Evolutionary conservation across 106 monocot species (phyloP).

Genomic region (Allium sativum): DNA sequence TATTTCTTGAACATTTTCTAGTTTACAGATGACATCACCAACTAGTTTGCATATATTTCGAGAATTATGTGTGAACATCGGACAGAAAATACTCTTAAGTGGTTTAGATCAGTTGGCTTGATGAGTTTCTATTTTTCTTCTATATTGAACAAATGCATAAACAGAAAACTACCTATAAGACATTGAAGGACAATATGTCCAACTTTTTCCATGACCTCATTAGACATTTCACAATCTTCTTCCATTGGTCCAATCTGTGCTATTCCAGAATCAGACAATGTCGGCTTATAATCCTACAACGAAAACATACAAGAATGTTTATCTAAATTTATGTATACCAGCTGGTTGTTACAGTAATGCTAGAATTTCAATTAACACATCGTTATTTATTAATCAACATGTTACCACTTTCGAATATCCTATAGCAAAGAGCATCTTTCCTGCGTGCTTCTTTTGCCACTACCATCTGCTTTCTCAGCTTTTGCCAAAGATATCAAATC

Average conservation of each 20-base stretch:
- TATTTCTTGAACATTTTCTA: not conserved
- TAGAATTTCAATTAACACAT: no score
- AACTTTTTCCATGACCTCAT: constrained; percentile 52
- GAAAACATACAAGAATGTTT: not conserved
- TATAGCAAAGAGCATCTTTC: constrained; percentile 75
- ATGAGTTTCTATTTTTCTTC: not conserved
- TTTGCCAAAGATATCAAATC: constrained; percentile 19
- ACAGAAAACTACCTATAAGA: not conserved
- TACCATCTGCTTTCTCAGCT: constrained; percentile 74
- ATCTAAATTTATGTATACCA: no score
- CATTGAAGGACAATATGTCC: constrained; percentile 18
- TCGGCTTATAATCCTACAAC: constrained; percentile 40
- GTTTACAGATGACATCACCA: no score
- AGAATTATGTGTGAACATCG: no score
- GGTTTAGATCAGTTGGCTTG: not conserved
- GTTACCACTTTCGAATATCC: constrained; percentile 18
- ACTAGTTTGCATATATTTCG: no score
- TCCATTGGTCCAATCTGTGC: constrained; percentile 58
- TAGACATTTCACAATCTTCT: constrained; percentile 47
- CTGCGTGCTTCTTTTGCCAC: constrained; percentile 82
- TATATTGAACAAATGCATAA: not conserved
- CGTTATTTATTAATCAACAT: no score
- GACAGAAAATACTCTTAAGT: not conserved
- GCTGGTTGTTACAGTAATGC: no score
- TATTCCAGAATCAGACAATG: constrained; percentile 71